Percentiles rank a stretch among this genome's conserved stretches.
phyloP scores from a whole-genome alignment of 306 rosid species.

The Lathyrus sativus region DNA sequence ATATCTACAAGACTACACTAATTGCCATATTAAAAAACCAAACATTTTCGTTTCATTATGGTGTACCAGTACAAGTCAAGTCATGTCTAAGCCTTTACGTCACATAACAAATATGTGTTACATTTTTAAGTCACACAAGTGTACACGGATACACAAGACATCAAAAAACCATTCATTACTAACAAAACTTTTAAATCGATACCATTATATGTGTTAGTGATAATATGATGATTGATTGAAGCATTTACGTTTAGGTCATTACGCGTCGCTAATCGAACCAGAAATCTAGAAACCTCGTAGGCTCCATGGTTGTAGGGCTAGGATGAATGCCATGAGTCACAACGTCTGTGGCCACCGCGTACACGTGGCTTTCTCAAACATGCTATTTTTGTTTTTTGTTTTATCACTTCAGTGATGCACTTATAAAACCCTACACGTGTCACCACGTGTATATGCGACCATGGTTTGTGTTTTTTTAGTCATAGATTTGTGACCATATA shows the following conservation, averaged over 20 bases:
- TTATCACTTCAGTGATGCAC: neutral
- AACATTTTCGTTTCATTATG: neutral
- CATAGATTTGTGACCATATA: constrained; percentile 25
- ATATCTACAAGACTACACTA: neutral
- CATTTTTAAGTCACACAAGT: neutral
- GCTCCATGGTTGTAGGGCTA: constrained; percentile 15
- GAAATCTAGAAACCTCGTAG: constrained; percentile 47
- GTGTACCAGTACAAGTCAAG: constrained; percentile 3
- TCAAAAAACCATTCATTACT: neutral
- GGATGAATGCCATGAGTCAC: constrained; percentile 41
- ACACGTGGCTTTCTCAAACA: constrained; percentile 49
- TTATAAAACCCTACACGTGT: constrained; percentile 49
- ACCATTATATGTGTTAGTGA: neutral
- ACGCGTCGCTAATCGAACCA: constrained; percentile 8
- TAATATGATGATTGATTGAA: neutral
- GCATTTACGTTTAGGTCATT: neutral
- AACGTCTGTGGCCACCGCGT: constrained; percentile 42
- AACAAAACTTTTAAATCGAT: neutral
- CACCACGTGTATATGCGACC: constrained; percentile 48
- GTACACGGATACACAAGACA: neutral
- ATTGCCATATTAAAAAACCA: neutral
- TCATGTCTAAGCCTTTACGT: neutral
- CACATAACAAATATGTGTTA: neutral
- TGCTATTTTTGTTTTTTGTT: constrained; percentile 22
- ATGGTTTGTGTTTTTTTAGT: constrained; percentile 38